Evolutionary conservation across 1,284 basidiomycete genomes (phyloP).

Genomic region (Trichosporon faecale): DNA sequence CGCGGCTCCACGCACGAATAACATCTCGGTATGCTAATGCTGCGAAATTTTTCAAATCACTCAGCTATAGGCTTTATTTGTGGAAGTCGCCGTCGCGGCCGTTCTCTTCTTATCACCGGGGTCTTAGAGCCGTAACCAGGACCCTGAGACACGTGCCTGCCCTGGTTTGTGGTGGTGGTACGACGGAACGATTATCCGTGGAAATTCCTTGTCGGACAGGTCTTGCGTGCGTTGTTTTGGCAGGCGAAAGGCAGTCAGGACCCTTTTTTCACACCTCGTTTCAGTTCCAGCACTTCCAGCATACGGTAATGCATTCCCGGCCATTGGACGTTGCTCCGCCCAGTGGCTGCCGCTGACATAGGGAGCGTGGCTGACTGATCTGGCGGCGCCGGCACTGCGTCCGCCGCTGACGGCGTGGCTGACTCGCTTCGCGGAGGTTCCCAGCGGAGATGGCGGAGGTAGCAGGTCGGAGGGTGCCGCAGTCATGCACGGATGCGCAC

Average conservation of each 20-base stretch:
- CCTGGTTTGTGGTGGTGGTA: not conserved
- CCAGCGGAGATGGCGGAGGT: not conserved
- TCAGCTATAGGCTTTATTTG: not conserved
- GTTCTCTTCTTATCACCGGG: not conserved
- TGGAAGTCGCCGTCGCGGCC: not conserved
- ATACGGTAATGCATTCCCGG: not conserved
- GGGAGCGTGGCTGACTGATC: not conserved
- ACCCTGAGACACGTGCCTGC: not conserved
- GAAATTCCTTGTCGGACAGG: not conserved
- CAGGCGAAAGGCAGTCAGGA: not conserved
- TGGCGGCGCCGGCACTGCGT: not conserved
- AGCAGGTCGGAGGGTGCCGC: no score
- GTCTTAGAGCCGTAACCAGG: not conserved
- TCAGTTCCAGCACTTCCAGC: constrained; percentile 3
- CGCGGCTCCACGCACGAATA: not conserved
- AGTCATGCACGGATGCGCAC: not conserved
- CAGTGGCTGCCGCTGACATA: not conserved
- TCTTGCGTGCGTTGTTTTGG: not conserved
- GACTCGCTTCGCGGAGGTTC: not conserved
- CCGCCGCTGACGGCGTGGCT: not conserved
- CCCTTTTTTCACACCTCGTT: constrained; percentile 1
- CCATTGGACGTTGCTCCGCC: not conserved
- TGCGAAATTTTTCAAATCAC: not conserved
- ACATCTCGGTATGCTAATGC: not conserved
- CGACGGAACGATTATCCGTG: not conserved